These are phyloP conservation scores for Colletotrichum somersetense DNA, from an alignment of 2,329 filamentous ascomycete genomes.

Conservation along the genomic window DNA sequence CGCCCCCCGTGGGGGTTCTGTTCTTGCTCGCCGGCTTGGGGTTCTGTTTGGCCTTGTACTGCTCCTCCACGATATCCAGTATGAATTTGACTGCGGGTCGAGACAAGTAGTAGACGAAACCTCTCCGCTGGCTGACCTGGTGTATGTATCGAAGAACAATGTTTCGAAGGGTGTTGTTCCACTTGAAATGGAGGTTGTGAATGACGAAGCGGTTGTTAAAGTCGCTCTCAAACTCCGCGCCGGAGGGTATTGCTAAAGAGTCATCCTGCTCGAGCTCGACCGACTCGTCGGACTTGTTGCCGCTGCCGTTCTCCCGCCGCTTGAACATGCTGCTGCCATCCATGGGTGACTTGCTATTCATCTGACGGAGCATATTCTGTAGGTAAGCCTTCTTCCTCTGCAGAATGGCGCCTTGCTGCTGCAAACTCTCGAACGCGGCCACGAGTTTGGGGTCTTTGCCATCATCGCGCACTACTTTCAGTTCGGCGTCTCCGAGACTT, in stretches of 20 bases:
- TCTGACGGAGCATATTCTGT: slow-evolving; percentile 68
- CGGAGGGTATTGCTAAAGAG: slow-evolving; percentile 74
- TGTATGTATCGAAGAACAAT: slow-evolving; percentile 98
- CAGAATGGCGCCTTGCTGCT: slow-evolving; percentile 67
- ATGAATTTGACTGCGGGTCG: slow-evolving; percentile 97
- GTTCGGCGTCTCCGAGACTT: slow-evolving; percentile 80
- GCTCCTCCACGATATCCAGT: slow-evolving; percentile 95
- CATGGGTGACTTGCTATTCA: slow-evolving; percentile 53
- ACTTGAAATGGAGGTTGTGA: slow-evolving; percentile 97
- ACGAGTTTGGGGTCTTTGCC: slow-evolving; percentile 63
- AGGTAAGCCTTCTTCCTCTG: slow-evolving; percentile 70
- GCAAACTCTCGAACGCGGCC: slow-evolving; percentile 71
- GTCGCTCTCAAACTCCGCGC: slow-evolving; percentile 88
- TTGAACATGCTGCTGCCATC: slow-evolving; percentile 47
- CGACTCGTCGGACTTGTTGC: slow-evolving; percentile 51
- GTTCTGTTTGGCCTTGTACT: slow-evolving; percentile 76
- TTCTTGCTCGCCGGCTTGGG: slow-evolving; percentile 46
- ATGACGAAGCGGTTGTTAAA: slow-evolving; percentile 99
- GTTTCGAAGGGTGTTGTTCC: slow-evolving; percentile 96
- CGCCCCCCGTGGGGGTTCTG: slow-evolving; percentile 44
- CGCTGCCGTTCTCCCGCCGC: slow-evolving; percentile 44
- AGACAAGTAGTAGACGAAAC: slow-evolving; percentile 98
- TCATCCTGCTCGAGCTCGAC: slow-evolving; percentile 65
- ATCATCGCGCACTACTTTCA: slow-evolving; percentile 69
- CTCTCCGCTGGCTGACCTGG: slow-evolving; percentile 93